Evolutionary conservation across 83 land plant species (phyloP).

Genomic region (Thuja plicata): DNA sequence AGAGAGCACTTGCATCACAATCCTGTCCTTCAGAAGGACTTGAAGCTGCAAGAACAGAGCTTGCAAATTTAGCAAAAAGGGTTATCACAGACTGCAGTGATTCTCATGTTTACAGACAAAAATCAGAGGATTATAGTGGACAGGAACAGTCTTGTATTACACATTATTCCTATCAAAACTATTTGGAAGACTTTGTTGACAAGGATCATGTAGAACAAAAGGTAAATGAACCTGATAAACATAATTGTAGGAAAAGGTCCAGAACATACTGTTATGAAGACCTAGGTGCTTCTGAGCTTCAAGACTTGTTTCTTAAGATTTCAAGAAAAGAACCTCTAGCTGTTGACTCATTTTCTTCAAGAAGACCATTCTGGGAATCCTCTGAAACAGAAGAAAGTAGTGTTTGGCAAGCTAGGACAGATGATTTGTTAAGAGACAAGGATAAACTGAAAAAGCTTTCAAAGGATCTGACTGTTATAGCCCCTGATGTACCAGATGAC

Average conservation of each 20-base stretch:
- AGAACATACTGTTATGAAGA: conserved; percentile 2
- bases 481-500: not conserved
- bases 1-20: conserved; percentile 30
- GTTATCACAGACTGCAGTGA: conserved; percentile 7
- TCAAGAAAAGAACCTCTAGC: not conserved
- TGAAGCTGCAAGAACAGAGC: conserved; percentile 31
- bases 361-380: not conserved
- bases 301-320: not conserved
- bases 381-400: not conserved
- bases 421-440: not conserved
- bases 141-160: not conserved
- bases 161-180: not conserved
- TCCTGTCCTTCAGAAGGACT: conserved; percentile 20
- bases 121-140: not conserved
- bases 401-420: not conserved
- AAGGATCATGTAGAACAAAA: conserved; percentile 5
- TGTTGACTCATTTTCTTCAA: not conserved
- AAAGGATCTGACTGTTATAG: not conserved
- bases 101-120: not conserved
- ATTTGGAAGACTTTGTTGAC: not conserved
- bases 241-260: not conserved
- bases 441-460: not conserved
- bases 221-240: not conserved
- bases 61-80: conserved; percentile 22
- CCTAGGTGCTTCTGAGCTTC: not conserved